Base-by-base conservation (phyloP, 2,329 filamentous ascomycete species). In the Sporothrix mexicana region DNA sequence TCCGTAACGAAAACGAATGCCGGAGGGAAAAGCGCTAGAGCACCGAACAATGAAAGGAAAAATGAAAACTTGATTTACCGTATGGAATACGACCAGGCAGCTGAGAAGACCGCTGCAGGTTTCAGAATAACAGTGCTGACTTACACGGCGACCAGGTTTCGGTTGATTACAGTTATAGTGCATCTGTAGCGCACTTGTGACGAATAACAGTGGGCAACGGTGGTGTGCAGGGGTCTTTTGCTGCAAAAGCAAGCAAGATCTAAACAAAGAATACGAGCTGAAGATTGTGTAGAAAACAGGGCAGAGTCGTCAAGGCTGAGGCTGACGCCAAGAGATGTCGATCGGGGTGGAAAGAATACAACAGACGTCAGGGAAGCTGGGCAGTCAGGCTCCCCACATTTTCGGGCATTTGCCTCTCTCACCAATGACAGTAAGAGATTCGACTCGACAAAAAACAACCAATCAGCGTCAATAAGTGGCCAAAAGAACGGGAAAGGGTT, bases 321-420 rank as follows among this genome's bases (percentile, higher is more conserved):
- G 71, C 66, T 73, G 71, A 73, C 71, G 57, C 71, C 71, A 69
- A 62, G 64, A 69, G 17, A 30, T 5, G 36, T 47, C 8, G 49
- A n/a, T 30, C 53, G 8, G 13, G 8, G 30, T 30, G 41, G 61
- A 25, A 20, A 43, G n/a, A 47, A 36, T 8, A 23, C 13, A 36
- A 36, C 30, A 36, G 3, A 36, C 30, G 30, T 36, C 30, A 36
- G n/a, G 36, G n/a, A n/a, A n/a, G n/a, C n/a, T n/a, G n/a, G n/a
- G n/a, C n/a, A n/a, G n/a, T 23, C 20, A 12, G 2, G 12, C 30
- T 25, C 62, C 30, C 45, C 43, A 49, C 62, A 66, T 49, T 49
- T 66, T 49, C 62, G 36, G 59, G 36, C n/a, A 20, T 20, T 64
- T 64, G 36, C 59, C 55, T 59, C 51, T 25, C 55, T 59, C 53